These are phyloP conservation scores for Magnusiomyces paraingens DNA, from an alignment of 1,139 yeast species.

Conservation along the genomic window DNA sequence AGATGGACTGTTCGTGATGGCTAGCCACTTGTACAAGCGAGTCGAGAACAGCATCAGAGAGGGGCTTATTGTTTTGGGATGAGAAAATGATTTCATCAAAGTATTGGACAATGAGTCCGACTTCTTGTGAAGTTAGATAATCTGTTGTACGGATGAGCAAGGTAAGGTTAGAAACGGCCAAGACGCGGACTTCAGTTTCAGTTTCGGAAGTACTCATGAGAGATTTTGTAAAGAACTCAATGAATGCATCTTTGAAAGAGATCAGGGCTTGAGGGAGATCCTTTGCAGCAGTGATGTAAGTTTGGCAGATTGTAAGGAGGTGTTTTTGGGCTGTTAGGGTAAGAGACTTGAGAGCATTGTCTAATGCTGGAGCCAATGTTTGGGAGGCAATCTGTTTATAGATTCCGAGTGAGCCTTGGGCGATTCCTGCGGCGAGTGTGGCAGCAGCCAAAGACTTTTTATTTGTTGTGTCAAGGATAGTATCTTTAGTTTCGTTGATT, in stretches of 20 bases:
- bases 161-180: slow-evolving; percentile 59
- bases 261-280: slow-evolving; percentile 31
- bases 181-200: slow-evolving; percentile 62
- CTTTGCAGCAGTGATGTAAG: slow-evolving; percentile 40
- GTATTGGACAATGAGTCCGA: slow-evolving; percentile 57
- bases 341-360: slow-evolving; percentile 21
- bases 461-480: slow-evolving; percentile 31
- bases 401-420: slow-evolving; percentile 38
- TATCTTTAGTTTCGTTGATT: slow-evolving; percentile 51
- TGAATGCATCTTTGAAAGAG: slow-evolving; percentile 55
- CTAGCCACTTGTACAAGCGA: slow-evolving; percentile 49
- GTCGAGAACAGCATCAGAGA: slow-evolving; percentile 38
- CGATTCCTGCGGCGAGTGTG: slow-evolving; percentile 44
- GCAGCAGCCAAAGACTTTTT: slow-evolving; percentile 28
- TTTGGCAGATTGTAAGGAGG: slow-evolving; percentile 46
- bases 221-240: slow-evolving; percentile 59
- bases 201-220: slow-evolving; percentile 58
- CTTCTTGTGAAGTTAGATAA: slow-evolving; percentile 49
- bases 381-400: slow-evolving; percentile 43
- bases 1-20: slow-evolving; percentile 41
- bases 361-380: slow-evolving; percentile 37
- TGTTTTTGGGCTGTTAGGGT: slow-evolving; percentile 53
- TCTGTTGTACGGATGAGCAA: slow-evolving; percentile 44
- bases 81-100: slow-evolving; percentile 56
- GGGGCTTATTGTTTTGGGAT: slow-evolving; percentile 33